Evolutionary conservation across 2,329 filamentous ascomycete genomes (phyloP).

Genomic region (Aphanoascus verrucosus): DNA sequence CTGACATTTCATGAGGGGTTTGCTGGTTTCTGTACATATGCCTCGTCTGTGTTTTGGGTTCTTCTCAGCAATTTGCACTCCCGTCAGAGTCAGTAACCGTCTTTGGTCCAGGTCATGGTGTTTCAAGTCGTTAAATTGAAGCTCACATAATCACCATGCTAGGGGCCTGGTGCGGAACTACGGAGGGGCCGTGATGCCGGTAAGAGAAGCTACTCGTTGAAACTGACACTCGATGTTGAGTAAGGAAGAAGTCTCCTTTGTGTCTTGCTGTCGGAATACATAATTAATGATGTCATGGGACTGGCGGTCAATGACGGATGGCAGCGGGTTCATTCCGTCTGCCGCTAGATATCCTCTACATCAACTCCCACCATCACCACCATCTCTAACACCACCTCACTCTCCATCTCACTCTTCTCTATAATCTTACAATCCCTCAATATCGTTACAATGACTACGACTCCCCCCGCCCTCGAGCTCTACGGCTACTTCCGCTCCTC

Average conservation of each 20-base stretch:
- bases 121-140: too few species aligned
- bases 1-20: not conserved
- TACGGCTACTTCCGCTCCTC: constrained; percentile 55
- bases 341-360: too few species aligned
- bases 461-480: constrained; percentile 28
- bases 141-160: too few species aligned
- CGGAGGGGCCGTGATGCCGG: too few species aligned
- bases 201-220: too few species aligned
- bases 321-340: too few species aligned
- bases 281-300: too few species aligned
- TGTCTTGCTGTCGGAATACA: too few species aligned
- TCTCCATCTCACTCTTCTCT: not conserved
- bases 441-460: not conserved
- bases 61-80: not conserved
- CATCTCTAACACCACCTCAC: not conserved
- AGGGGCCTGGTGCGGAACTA: too few species aligned
- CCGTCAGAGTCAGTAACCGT: not conserved
- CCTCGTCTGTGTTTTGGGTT: not conserved
- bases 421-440: not conserved
- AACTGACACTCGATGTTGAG: too few species aligned
- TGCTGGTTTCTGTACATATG: constrained; percentile 2
- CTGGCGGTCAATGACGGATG: too few species aligned
- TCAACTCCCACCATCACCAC: not conserved
- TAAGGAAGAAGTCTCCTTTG: too few species aligned
- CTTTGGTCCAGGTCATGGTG: not conserved